Conservation (phyloP, 257 asterid genomes). For the Ajuga chamaepitys region DNA sequence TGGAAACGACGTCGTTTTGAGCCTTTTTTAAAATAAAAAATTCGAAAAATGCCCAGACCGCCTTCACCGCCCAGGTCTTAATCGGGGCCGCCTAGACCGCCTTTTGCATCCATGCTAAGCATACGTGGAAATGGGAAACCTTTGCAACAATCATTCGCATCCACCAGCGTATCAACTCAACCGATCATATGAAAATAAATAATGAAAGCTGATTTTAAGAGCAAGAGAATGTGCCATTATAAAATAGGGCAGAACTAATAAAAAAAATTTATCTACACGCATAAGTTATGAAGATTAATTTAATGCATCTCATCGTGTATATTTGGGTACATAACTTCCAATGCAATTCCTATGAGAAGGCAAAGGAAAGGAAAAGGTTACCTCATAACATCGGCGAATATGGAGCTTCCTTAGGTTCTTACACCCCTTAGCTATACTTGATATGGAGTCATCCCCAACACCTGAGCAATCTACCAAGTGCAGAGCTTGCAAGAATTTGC, state of each 20-base stretch:
- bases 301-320: background rate
- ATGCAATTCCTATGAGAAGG: background rate
- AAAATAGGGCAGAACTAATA: background rate
- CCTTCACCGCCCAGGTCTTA: too few species aligned
- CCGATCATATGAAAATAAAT: background rate
- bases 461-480: constrained; percentile 91
- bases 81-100: too few species aligned
- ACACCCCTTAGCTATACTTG: constrained; percentile 80
- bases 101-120: background rate
- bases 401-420: constrained; percentile 72
- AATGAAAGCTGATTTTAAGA: background rate
- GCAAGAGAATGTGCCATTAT: background rate
- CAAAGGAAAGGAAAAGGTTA: constrained; percentile 10
- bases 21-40: too few species aligned
- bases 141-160: background rate
- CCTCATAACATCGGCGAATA: constrained; percentile 93
- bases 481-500: constrained; percentile 88
- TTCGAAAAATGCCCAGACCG: too few species aligned
- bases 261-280: background rate
- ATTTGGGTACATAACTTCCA: background rate
- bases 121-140: background rate
- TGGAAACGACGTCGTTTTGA: too few species aligned
- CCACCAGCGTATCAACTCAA: background rate
- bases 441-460: constrained; percentile 74
- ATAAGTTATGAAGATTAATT: background rate